A percentile compares a stretch with the other conserved stretches of the same genome.
Conservation (phyloP, 2,329 filamentous ascomycete species). For the Gremmenia infestans region DNA sequence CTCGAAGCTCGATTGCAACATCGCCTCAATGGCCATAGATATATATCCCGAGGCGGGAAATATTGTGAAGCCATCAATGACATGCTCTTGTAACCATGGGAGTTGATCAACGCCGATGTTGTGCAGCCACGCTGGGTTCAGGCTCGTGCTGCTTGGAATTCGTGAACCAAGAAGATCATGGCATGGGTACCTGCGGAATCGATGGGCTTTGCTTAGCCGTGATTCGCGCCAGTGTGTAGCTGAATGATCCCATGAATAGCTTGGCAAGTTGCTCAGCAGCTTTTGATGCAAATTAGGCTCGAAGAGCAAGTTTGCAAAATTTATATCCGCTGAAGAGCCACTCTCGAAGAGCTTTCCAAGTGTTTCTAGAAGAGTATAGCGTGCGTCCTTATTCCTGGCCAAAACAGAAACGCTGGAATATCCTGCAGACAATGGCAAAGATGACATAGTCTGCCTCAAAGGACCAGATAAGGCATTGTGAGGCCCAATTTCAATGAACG, state of each 20-base stretch:
- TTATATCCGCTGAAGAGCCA: too few relatives aligned
- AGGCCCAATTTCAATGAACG: slow-evolving; percentile 16
- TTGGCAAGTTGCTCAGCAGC: slow-evolving; percentile 36
- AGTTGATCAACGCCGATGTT: slow-evolving; percentile 22
- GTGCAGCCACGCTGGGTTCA: slow-evolving; percentile 29
- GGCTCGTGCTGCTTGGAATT: slow-evolving; percentile 11
- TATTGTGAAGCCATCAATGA: slow-evolving; percentile 37
- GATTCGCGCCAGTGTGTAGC: slow-evolving; percentile 50
- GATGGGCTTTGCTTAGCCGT: slow-evolving; percentile 40
- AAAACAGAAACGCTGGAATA: slow-evolving; percentile 17
- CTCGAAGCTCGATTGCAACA: slow-evolving; percentile 16
- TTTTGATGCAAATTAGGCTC: too few relatives aligned
- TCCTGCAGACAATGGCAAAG: slow-evolving; percentile 1
- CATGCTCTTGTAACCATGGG: slow-evolving; percentile 41
- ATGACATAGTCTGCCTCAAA: slow-evolving; percentile 6
- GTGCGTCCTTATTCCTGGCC: slow-evolving; percentile 5
- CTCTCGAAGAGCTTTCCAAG: too few relatives aligned
- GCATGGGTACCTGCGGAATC: slow-evolving; percentile 40
- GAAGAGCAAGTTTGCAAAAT: too few relatives aligned
- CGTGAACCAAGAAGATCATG: slow-evolving; percentile 44
- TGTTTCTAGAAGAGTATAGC: slow-evolving; percentile 13
- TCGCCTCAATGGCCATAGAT: slow-evolving; percentile 31
- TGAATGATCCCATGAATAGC: slow-evolving; percentile 50
- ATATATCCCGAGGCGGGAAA: slow-evolving; percentile 31
- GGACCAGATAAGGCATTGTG: slow-evolving; percentile 12